Percentiles rank a stretch among this genome's conserved stretches.
These are phyloP conservation scores for Mrakia blollopis DNA, from an alignment of 768 basidiomycete genomes.

Conservation along the genomic window DNA sequence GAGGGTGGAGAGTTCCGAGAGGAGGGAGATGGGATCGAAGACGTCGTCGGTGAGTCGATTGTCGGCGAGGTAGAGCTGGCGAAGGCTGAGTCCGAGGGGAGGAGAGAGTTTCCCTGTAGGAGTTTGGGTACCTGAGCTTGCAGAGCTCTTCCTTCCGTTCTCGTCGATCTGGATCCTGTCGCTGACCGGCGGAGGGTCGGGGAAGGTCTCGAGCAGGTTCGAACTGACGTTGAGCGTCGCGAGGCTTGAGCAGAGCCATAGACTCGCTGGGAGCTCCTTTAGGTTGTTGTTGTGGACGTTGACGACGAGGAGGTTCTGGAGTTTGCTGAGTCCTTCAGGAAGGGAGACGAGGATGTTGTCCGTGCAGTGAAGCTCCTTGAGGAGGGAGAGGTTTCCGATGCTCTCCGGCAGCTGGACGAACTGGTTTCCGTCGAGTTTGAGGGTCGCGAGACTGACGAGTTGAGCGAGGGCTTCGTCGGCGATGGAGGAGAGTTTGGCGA, in stretches of 20 bases:
- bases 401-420: conserved; percentile 79
- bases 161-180: conserved; percentile 29
- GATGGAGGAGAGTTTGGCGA: conserved; percentile 78
- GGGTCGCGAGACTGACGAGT: conserved; percentile 62
- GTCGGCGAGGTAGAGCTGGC: conserved; percentile 80
- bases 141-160: conserved; percentile 23
- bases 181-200: conserved; percentile 52
- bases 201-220: conserved; percentile 72
- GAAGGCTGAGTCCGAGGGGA: conserved; percentile 65
- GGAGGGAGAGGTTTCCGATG: conserved; percentile 64
- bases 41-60: conserved; percentile 77
- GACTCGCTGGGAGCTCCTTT: conserved; percentile 60
- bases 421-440: conserved; percentile 80
- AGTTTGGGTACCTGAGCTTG: conserved; percentile 18
- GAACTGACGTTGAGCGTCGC: conserved; percentile 76
- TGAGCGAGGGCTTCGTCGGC: conserved; percentile 66
- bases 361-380: conserved; percentile 75
- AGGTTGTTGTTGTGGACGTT: conserved; percentile 91
- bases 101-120: conserved; percentile 44
- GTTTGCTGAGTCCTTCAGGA: conserved; percentile 66
- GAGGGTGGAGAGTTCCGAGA: conserved; percentile 71
- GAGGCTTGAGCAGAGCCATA: conserved; percentile 81
- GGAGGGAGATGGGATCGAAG: conserved; percentile 65
- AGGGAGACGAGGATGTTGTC: conserved; percentile 79
- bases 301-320: conserved; percentile 67